Conservation (phyloP, 306 rosid species). For the Ziziphus jujuba region DNA sequence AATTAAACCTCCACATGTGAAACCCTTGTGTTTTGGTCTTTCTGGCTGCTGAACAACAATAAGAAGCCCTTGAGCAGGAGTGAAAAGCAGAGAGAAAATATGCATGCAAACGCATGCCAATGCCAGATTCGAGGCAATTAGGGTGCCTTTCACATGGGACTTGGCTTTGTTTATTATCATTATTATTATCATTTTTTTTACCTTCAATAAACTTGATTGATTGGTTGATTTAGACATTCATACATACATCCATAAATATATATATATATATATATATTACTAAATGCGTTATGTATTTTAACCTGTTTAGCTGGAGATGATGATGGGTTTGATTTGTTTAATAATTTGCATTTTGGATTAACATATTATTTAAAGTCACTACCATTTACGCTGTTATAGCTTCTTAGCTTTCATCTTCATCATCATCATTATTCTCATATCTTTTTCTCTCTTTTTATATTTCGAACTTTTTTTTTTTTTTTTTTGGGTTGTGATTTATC, state of each 20-base stretch:
- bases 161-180: background rate
- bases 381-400: conserved; percentile 31
- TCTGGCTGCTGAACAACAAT: background rate
- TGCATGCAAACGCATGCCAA: conserved; percentile 3
- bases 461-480: no score
- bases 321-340: conserved; percentile 26
- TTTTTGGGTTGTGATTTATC: no score
- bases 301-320: conserved; percentile 22
- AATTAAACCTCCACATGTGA: conserved; percentile 32
- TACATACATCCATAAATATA: no score
- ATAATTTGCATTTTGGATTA: background rate
- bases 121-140: conserved; percentile 36
- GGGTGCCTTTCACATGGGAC: conserved; percentile 46
- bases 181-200: background rate
- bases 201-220: background rate
- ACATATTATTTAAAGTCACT: conserved; percentile 15
- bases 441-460: conserved; percentile 18
- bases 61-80: no score
- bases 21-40: conserved; percentile 24
- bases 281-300: no score
- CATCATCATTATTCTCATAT: conserved; percentile 21
- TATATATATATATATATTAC: no score
- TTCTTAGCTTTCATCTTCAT: conserved; percentile 6
- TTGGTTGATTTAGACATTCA: conserved; percentile 4
- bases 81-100: background rate